Evolutionary conservation across 2,329 filamentous ascomycete species (phyloP), one percentile per base, ranked within the genome.

Genomic region (Mollisia scopiformis): DNA sequence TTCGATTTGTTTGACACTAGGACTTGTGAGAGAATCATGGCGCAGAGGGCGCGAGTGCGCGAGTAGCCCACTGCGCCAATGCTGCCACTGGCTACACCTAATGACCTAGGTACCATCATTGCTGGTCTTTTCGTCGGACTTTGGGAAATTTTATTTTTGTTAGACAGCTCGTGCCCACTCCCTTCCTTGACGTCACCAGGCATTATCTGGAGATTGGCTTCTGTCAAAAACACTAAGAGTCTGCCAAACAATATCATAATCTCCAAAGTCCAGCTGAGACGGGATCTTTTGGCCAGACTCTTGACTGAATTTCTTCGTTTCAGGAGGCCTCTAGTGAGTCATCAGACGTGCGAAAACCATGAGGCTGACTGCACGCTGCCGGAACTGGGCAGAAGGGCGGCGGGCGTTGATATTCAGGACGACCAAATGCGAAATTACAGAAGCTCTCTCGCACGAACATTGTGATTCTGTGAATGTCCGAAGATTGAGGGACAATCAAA

Each of bases 1-100:
- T 72, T 72, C 55, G 74, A 76, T 66, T 63, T 76, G n/a, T 72
- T 76, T 63, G 71, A 67, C 21, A 55, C 41, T 13, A 47, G 16
- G 21, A 8, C n/a, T 47, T 25, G 21, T 28, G 43, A 47, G 11
- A 28, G 10, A 27, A n/a, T 47, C 28, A 13, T 10, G 8, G 28
- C 13, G 28, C 7, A 27, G 43, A 47, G 43, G 43, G 23, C 43
- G 43, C 23, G n/a, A 47, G 21, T 10, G n/a, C n/a, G n/a, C n/a
- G n/a, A n/a, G n/a, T n/a, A n/a, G n/a, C n/a, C n/a, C n/a, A n/a
- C n/a, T n/a, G n/a, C n/a, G 43, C 21, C 19, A 41, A 14, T 41
- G 16, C 23, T 27, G 19, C 41, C 28, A 23, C 43, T 28, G 43
- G 43, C 43, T 47, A 27, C 3, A 47, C 25, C 41, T 47, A 16